phyloP scores from a whole-genome alignment of 164 flowering plant species.

The Tetracentron sinense region DNA sequence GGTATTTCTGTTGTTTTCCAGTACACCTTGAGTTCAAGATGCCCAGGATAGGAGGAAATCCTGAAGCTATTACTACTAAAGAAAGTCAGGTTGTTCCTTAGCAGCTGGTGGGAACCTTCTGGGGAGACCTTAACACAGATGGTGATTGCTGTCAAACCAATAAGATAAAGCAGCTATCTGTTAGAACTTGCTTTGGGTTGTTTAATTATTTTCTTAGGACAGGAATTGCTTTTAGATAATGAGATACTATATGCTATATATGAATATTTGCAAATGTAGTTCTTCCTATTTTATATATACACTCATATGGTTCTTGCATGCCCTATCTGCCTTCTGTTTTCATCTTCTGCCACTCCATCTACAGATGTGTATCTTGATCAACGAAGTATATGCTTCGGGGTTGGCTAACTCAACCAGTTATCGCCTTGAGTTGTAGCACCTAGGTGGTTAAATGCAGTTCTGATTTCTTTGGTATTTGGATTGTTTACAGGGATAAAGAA shows the following conservation, averaged over 20 bases:
- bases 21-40: slow-evolving; percentile 6
- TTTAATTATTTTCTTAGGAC: background rate
- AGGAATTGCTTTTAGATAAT: background rate
- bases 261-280: background rate
- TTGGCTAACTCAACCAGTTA: background rate
- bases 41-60: slow-evolving; percentile 12
- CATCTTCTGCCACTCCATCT: no score
- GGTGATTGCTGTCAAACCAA: background rate
- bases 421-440: no score
- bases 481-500: background rate
- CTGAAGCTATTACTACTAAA: slow-evolving; percentile 10
- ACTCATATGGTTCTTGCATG: background rate
- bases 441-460: no score
- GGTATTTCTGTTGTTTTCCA: slow-evolving; percentile 6
- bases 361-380: background rate
- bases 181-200: background rate
- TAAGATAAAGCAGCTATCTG: background rate
- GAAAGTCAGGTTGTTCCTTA: slow-evolving; percentile 2
- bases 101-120: background rate
- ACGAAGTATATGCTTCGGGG: no score
- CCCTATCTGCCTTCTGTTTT: background rate
- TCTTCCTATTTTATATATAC: background rate
- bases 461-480: no score
- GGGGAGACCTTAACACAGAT: background rate
- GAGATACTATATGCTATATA: background rate